Evolutionary conservation across 768 basidiomycete genomes (phyloP), one percentile per base, ranked within the genome.

Genomic region (Lactifluus pinguis): DNA sequence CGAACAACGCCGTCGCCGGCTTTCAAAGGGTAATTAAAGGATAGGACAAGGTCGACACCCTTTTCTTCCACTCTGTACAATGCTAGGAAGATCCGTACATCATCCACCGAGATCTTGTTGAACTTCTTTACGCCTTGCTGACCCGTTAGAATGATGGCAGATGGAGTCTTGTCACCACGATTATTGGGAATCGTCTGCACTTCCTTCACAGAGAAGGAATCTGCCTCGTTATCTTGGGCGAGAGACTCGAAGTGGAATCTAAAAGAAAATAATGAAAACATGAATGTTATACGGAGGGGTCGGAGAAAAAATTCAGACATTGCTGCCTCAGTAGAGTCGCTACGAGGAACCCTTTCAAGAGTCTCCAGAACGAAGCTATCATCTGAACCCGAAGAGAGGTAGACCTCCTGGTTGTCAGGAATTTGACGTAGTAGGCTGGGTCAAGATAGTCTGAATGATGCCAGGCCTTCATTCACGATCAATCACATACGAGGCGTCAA

Each of bases 321-420:
- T 66, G 83, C 81, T 2, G 92, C 92, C 49, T 86, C 82, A 48
- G 76, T 68, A 41, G 78, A 76, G 58, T 83, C 78, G 13, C 69
- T 64, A n/a, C 74, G 72, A 38, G 84, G 77, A 29, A 95, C 92
- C 60, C 83, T 77, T 70, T 92, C 72, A 13, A 98, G 75, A 25
- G 97, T 81, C 69, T 99, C 97, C 30, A 97, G 73, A 53, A 98
- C 80, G 63, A 95, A 79, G 68, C 87, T 92, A 66, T 84, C 76
- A 52, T 79, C 78, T 6, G 84, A 87, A 51, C 82, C 72, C 6
- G 81, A 80, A 57, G 85, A 86, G 58, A 97, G 71, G 73, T 92
- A 88, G 45, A 97, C 95, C 70, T 98, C 97, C 72, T 99, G 95
- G 4, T 84, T 92, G 70, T 98, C 89, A 14, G 97, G 95, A 13